Evolutionary conservation across 129 eudicot species (phyloP), one percentile per base, ranked within the genome.

Genomic region (Calendula officinalis): DNA sequence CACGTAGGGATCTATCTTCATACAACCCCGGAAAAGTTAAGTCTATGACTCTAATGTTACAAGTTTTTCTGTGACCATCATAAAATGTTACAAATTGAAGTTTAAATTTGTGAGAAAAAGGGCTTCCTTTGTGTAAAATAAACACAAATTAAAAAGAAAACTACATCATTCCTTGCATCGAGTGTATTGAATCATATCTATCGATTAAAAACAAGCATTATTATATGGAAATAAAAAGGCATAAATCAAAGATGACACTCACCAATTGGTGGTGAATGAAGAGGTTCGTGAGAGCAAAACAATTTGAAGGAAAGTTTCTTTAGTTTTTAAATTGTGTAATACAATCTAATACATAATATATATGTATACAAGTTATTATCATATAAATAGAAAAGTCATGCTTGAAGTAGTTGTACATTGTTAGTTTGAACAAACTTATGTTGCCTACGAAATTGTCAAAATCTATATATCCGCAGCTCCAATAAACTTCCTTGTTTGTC

Each of bases 391-490:
- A 60, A 8, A 39, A 16, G 12, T 22, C 3, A 60, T 11, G 48
- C 37, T 60, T 41, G 22, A 8, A 40, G 7, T 36, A 39, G 36
- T 60, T 60, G 66, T 22, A 60, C 66, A 42, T 60, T 60, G 66
- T 60, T 41, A 43, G 22, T 60, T 13, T 22, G 35, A 41, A 60
- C 16, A 41, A 60, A 32, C 8, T 12, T 42, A n/a, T 50, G 3
- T 22, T 41, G 38, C 34, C 32, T 22, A 42, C 9, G 66, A 60
- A 60, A 8, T 40, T 9, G 66, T 60, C 66, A 60, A 60, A 60
- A 12, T 17, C 16, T 56, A 35, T 43, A 22, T 10, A n/a, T 0
- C 30, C 30, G 30, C 30, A 11, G 14, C 46, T 58, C 8, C 47
- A 60, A 60, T 50, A 43, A 43, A 60, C 49, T 41, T 10, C 52